Percentiles rank a stretch among this genome's conserved stretches.
Evolutionary conservation across 495 filamentous ascomycete species (phyloP).

Genomic region (Neohortaea acidophila): DNA sequence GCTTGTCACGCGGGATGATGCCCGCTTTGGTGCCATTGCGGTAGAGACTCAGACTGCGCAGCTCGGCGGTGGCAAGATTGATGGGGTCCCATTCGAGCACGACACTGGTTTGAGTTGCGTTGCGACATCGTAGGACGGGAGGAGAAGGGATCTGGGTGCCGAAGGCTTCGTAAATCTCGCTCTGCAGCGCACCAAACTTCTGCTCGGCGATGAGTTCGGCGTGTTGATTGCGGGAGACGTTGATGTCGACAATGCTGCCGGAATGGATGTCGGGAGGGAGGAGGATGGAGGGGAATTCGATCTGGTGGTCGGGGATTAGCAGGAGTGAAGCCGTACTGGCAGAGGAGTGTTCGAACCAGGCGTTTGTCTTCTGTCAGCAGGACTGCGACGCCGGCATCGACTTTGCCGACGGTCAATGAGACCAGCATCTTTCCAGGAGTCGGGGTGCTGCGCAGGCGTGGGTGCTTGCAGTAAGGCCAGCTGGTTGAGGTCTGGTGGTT

Average conservation of each 20-base stretch:
- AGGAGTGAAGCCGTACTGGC: constrained; percentile 3
- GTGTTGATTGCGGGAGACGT: constrained; percentile 69
- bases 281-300: constrained; percentile 96
- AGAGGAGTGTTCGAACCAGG: constrained; percentile 43
- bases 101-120: constrained; percentile 90
- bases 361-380: constrained; percentile 94
- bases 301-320: constrained; percentile 37
- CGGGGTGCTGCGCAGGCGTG: too few relatives aligned
- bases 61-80: constrained; percentile 75
- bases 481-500: too few relatives aligned
- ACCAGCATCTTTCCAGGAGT: constrained; percentile 79
- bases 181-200: constrained; percentile 69
- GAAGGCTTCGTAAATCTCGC: constrained; percentile 72
- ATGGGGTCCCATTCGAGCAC: constrained; percentile 98
- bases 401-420: constrained; percentile 96
- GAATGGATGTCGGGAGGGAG: constrained; percentile 87
- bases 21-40: constrained; percentile 93
- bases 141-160: constrained; percentile 63
- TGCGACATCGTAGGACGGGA: constrained; percentile 75
- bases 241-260: constrained; percentile 95
- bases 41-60: constrained; percentile 76
- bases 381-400: constrained; percentile 95
- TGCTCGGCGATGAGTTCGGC: constrained; percentile 59
- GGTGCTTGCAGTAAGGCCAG: not conserved
- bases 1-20: constrained; percentile 74